These are phyloP conservation scores for Diaporthe ilicicola DNA, from an alignment of 2,329 filamentous ascomycete species.

Conservation along the genomic window DNA sequence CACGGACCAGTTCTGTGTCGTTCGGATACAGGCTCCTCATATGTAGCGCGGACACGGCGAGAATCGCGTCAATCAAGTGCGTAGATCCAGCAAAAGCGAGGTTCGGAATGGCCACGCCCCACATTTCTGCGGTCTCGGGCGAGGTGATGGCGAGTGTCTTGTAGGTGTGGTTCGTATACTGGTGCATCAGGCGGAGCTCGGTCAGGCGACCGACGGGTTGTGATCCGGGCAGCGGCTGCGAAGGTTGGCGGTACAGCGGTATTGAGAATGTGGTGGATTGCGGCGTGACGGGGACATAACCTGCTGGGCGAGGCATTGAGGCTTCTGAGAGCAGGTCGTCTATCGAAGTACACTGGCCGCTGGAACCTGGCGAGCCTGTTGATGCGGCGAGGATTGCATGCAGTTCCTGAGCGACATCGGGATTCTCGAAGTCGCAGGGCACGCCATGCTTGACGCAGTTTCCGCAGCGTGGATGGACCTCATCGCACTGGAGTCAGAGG, in stretches of 20 bases:
- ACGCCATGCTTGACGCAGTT: constrained; percentile 75
- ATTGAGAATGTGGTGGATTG: constrained; percentile 39
- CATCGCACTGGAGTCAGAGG: constrained; percentile 62
- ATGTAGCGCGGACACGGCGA: constrained; percentile 71
- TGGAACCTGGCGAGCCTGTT: constrained; percentile 10
- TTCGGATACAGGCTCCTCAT: constrained; percentile 63
- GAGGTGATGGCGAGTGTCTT: constrained; percentile 66
- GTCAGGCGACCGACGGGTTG: constrained; percentile 56
- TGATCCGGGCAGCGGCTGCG: constrained; percentile 47
- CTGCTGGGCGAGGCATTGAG: constrained; percentile 28
- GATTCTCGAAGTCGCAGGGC: constrained; percentile 69
- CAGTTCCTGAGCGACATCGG: constrained; percentile 55
- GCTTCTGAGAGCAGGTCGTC: constrained; percentile 8
- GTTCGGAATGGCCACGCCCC: constrained; percentile 67
- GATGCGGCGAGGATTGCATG: constrained; percentile 43
- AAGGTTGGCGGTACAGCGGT: constrained; percentile 47
- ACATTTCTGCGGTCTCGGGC: constrained; percentile 62
- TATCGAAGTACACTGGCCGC: constrained; percentile 28
- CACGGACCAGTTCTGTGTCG: constrained; percentile 67
- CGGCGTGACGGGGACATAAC: constrained; percentile 20
- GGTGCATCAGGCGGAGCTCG: constrained; percentile 71
- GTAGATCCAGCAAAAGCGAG: constrained; percentile 67
- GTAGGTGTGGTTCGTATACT: constrained; percentile 68
- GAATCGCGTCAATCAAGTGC: constrained; percentile 69
- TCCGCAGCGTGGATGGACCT: constrained; percentile 70